phyloP scores from a whole-genome alignment of 2,329 filamentous ascomycete species.

The Amesomyces nigricolor region DNA sequence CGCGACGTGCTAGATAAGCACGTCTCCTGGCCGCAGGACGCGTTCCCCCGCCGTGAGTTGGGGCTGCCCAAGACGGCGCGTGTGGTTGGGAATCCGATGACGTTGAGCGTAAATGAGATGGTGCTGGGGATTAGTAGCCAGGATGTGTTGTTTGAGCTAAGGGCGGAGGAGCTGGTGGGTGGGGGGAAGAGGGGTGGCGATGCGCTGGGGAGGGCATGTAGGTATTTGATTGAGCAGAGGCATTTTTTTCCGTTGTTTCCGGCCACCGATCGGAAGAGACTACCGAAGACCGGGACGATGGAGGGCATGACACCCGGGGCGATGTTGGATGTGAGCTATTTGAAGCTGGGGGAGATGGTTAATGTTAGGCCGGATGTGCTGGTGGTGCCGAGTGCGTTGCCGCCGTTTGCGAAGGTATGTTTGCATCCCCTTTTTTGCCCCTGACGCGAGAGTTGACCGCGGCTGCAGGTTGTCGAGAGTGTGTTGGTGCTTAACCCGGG shows the following conservation, averaged over 20 bases:
- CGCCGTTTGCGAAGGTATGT: conserved; percentile 76
- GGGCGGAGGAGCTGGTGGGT: conserved; percentile 64
- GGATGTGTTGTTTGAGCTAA: conserved; percentile 76
- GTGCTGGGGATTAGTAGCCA: conserved; percentile 76
- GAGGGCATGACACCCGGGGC: conserved; percentile 63
- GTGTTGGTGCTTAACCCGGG: conserved; percentile 90
- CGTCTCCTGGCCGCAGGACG: conserved; percentile 72
- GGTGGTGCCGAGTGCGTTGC: conserved; percentile 73
- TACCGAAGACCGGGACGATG: conserved; percentile 59
- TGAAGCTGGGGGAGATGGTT: conserved; percentile 88
- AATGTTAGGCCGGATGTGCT: conserved; percentile 80
- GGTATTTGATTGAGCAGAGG: conserved; percentile 74
- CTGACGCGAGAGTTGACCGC: too few relatives aligned
- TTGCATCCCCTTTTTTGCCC: too few relatives aligned
- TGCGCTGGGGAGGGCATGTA: conserved; percentile 63
- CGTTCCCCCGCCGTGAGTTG: conserved; percentile 62
- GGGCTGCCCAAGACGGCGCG: conserved; percentile 71
- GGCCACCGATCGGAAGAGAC: conserved; percentile 60
- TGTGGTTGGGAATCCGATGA: conserved; percentile 86
- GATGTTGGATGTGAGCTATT: conserved; percentile 74
- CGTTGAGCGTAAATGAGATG: conserved; percentile 80
- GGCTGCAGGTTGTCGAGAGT: conserved; percentile 77
- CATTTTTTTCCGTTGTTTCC: conserved; percentile 91
- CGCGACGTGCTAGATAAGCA: conserved; percentile 78
- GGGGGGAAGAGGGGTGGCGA: conserved; percentile 52